Percentiles rank a stretch among this genome's conserved stretches.
Conservation (phyloP, 495 filamentous ascomycete genomes). For the Antarctomyces pellizariae region DNA sequence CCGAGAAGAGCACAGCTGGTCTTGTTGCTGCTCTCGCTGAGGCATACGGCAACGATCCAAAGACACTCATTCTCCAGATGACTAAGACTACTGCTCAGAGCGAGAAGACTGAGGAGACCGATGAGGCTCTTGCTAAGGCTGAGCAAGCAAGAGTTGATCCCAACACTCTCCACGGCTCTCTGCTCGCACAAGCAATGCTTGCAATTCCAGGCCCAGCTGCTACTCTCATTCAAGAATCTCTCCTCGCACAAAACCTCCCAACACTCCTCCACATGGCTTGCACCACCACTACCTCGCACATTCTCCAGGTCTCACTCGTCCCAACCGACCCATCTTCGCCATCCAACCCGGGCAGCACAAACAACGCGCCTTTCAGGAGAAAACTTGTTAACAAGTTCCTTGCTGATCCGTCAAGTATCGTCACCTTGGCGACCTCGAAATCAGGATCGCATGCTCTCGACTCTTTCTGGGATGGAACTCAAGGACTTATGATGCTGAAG, state of each 20-base stretch:
- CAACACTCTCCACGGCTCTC: conserved; percentile 9
- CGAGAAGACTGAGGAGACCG: conserved; percentile 1
- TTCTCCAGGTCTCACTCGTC: conserved; percentile 9
- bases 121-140: background rate
- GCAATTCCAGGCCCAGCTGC: conserved; percentile 7
- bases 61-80: conserved; percentile 10
- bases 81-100: background rate
- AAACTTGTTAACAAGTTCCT: conserved; percentile 10
- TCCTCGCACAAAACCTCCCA: conserved; percentile 5
- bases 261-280: conserved; percentile 7
- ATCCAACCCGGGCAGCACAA: too few species aligned
- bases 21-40: conserved; percentile 6
- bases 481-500: conserved; percentile 30
- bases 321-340: too few species aligned
- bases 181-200: conserved; percentile 12
- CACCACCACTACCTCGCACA: conserved; percentile 11
- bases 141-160: background rate
- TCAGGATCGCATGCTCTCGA: conserved; percentile 63
- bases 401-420: conserved; percentile 12
- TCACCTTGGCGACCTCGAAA: conserved; percentile 44
- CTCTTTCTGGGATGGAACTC: conserved; percentile 43
- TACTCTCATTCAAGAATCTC: conserved; percentile 8
- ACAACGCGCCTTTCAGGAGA: conserved; percentile 6
- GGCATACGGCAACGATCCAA: conserved; percentile 8
- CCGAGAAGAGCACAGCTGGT: conserved; percentile 2